Base-by-base conservation (phyloP, 139 green algal species). In the Haematococcus lacustris region DNA sequence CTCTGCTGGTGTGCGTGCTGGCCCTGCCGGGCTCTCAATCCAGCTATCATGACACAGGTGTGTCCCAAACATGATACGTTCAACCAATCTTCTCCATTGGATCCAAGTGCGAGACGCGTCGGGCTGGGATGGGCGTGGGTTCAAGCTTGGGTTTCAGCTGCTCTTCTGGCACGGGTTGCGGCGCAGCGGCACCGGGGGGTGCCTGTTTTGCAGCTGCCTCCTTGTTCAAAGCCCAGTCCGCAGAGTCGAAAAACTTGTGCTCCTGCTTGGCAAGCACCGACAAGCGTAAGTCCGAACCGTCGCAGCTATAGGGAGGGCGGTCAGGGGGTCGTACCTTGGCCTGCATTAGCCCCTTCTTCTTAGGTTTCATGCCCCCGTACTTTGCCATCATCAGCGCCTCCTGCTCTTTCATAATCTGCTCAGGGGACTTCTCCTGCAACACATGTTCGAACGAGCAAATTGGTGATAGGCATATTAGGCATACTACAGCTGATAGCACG, bases 211-310 rank as follows among this genome's bases (percentile, higher is more conserved):
- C 76, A 0, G 70, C 63, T 28, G 69, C 72, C 63, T 93, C 85
- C 76, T 92, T 92, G 38, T 76, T 73, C 63, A 93, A 73, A 30
- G 85, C 82, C 87, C 87, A 95, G 71, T 95, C 90, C 6, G 90
- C 90, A 30, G 86, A 92, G 60, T 95, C 90, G 73, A 95, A 95
- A 68, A 87, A 92, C 71, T 87, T 89, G 73, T 86, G 83, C 17
- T 90, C 83, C 80, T 88, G 81, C 71, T 47, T n/a, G n/a, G n/a
- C n/a, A n/a, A n/a, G n/a, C n/a, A n/a, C n/a, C n/a, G n/a, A n/a
- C n/a, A n/a, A n/a, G n/a, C n/a, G n/a, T n/a, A n/a, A n/a, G n/a
- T n/a, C n/a, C n/a, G n/a, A n/a, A n/a, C n/a, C n/a, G n/a, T n/a
- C n/a, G n/a, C n/a, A n/a, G n/a, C n/a, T n/a, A n/a, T n/a, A n/a